Conservation (phyloP, 1,284 basidiomycete genomes). For the Naganishia sp. region DNA sequence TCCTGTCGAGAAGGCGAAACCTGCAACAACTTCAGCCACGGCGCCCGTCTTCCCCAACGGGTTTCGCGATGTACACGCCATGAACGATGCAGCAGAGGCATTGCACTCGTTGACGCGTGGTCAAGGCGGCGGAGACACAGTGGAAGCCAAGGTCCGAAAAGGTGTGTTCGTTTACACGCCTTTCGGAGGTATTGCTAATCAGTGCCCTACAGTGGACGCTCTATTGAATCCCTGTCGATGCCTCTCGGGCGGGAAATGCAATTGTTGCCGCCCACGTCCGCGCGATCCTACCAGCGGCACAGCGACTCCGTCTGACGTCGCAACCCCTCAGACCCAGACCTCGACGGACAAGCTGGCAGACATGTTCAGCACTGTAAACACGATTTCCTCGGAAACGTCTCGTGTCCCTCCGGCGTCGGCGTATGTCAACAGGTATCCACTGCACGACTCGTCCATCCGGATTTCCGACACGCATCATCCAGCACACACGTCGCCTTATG, state of each 20-base stretch:
- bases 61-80: conserved; percentile 53
- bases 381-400: conserved; percentile 31
- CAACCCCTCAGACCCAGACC: conserved; percentile 1
- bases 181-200: neutral
- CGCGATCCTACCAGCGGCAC: conserved; percentile 19
- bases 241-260: conserved; percentile 55
- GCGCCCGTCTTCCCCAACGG: conserved; percentile 49
- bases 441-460: conserved; percentile 27
- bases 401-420: conserved; percentile 29
- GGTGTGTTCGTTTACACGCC: conserved; percentile 61
- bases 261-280: conserved; percentile 61
- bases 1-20: neutral
- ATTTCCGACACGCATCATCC: conserved; percentile 42
- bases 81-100: conserved; percentile 50
- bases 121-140: conserved; percentile 37
- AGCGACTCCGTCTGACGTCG: conserved; percentile 28
- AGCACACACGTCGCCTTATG: conserved; percentile 47
- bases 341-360: conserved; percentile 38
- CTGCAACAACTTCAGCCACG: neutral
- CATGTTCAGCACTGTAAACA: conserved; percentile 40
- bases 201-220: conserved; percentile 26
- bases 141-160: conserved; percentile 41
- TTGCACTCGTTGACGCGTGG: conserved; percentile 40
- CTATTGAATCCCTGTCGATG: conserved; percentile 56
- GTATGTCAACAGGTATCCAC: conserved; percentile 15